Evolutionary conservation across 2,329 filamentous ascomycete genomes (phyloP).

Genomic region (Pleomassaria siparia): DNA sequence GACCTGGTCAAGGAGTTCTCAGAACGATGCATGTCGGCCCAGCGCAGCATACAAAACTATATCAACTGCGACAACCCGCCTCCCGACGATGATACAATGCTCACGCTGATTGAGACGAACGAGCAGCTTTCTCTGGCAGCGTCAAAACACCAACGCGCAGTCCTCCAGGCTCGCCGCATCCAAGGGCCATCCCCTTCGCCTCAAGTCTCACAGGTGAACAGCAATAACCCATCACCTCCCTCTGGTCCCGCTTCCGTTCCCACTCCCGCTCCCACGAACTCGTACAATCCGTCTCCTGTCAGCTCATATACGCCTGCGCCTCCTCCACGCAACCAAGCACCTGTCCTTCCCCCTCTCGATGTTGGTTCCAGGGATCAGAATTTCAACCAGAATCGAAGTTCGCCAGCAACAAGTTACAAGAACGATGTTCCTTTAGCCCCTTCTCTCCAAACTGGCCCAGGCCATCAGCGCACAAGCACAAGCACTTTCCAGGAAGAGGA

Average conservation of each 20-base stretch:
- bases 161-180: conserved; percentile 60
- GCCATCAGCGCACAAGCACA: conserved; percentile 12
- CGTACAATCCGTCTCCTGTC: conserved; percentile 7
- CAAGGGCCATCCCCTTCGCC: conserved; percentile 29
- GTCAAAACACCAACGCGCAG: conserved; percentile 79
- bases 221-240: conserved; percentile 7
- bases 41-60: conserved; percentile 80
- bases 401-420: conserved; percentile 16
- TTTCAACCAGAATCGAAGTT: conserved; percentile 14
- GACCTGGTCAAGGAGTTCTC: conserved; percentile 94
- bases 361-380: background rate
- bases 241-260: conserved; percentile 3
- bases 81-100: conserved; percentile 92
- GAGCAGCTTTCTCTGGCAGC: conserved; percentile 83
- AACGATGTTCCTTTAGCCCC: conserved; percentile 25
- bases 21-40: conserved; percentile 79
- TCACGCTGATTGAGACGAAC: conserved; percentile 90
- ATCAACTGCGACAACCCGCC: conserved; percentile 76
- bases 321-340: conserved; percentile 19
- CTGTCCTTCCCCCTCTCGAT: conserved; percentile 16
- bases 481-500: conserved; percentile 13
- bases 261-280: background rate
- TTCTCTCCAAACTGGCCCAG: conserved; percentile 30
- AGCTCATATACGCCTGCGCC: conserved; percentile 16
- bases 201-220: conserved; percentile 15